Evolutionary conservation across 305 asterid species (phyloP), one percentile per base, ranked within the genome.

Genomic region (Coffea humblotiana): DNA sequence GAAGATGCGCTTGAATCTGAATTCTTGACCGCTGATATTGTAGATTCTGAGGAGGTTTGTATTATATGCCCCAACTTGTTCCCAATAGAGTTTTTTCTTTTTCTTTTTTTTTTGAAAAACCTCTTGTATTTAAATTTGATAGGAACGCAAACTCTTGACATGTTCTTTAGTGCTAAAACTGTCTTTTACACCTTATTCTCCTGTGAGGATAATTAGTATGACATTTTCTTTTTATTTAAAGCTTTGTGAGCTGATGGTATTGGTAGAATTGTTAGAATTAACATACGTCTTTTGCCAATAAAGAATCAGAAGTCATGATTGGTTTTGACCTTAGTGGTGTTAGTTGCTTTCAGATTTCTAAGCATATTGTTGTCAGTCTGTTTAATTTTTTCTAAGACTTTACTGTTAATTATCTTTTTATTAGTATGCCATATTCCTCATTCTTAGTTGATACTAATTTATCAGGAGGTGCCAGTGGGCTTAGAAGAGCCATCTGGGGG

Each of bases 391-490:
- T 65, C 65, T 77, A 25, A 8, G 58, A 25, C 45, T 52, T 8
- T 48, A 14, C 23, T 47, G 0, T 60, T 15, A 9, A 45, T 25
- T 10, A 48, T 60, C 58, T 8, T 21, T 48, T 49, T 43, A 8
- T 3, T 12, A 6, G 16, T 7, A 18, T 25, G 25, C 25, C 40
- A 4, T 29, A 58, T 58, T 19, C 67, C 40, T 40, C 27, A 32
- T 8, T 75, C 78, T 19, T 10, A 21, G 77, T 81, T 82, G 86
- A 78, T 80, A 78, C 80, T 80, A 84, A 78, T 84, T 68, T 68
- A 85, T 81, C 95, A 94, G 98, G 98, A 92, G 65, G 89, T 84
- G 74, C 85, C 87, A 71, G 64, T 78, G 84, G 87, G 86, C 81
- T 77, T 87, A 40, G 94, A 87, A 80, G 92, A 90, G 83, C 85